Base-by-base conservation (phyloP, 1,139 yeast genomes). In the Diutina neorugosa region DNA sequence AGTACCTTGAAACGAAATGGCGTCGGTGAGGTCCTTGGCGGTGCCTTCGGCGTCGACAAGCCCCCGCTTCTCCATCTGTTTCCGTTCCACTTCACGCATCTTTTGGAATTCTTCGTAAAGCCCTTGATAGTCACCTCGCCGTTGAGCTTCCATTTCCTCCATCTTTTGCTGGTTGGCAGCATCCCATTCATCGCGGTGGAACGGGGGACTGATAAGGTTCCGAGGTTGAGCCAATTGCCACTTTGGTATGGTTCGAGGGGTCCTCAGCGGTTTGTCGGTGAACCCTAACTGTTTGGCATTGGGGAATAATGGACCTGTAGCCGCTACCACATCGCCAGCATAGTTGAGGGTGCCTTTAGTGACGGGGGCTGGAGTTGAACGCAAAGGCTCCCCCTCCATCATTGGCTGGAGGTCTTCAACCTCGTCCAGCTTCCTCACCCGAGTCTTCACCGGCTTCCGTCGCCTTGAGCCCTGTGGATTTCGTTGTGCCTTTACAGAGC, bases 41-140 rank as follows among this genome's bases (percentile, higher is more conserved):
- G 80, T 81, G 59, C 89, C 90, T 59, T 90, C 96, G 46, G 84
- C 86, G 66, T 94, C 98, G 2, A 94, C 97, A 12, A 90, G 70
- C 0, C 96, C 95, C 53, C 82, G 70, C 1, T 71, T 67, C 62
- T 91, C 97, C 96, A 93, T 91, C 56, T 81, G 76, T 53, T 70
- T 70, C 56, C 98, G 71, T 67, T 93, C 98, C 7, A 65, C 65
- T 44, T 86, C 94, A 56, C 97, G 75, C 81, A 88, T 76, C 55
- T 73, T 77, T 62, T 85, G 94, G 55, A 87, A 77, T 53, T 70
- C 74, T 57, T 75, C 80, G 56, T 74, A 75, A 16, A 74, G 58
- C 1, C 78, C 78, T 57, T 73, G 80, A 53, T 59, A 67, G 58
- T 75, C 80, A 0, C 75, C 74, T 25, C 56, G 58, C 55, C 67